Evolutionary conservation across 768 basidiomycete species (phyloP).

Genomic region (Asterophora lycoperdoides): DNA sequence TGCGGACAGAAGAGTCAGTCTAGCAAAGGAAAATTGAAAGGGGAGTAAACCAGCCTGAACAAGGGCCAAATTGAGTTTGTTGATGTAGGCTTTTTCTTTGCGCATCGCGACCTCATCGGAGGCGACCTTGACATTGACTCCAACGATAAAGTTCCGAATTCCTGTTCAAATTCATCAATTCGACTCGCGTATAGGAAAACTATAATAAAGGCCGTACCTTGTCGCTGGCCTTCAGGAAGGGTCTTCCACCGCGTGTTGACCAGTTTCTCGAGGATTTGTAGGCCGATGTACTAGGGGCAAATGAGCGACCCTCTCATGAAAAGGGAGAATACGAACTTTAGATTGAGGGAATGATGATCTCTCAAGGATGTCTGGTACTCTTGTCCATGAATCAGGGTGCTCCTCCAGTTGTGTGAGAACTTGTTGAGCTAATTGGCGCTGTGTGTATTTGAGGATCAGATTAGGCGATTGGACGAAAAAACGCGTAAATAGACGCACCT

Average conservation of each 20-base stretch:
- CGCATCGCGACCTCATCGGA: constrained; percentile 86
- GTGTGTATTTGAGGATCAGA: constrained; percentile 19
- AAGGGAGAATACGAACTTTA: constrained; percentile 48
- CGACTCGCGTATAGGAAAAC: neutral
- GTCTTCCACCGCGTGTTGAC: constrained; percentile 96
- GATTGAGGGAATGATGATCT: constrained; percentile 78
- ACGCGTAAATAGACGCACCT: constrained; percentile 48
- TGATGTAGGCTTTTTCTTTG: constrained; percentile 90
- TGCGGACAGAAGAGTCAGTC: constrained; percentile 29
- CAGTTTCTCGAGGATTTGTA: constrained; percentile 95
- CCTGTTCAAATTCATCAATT: constrained; percentile 39
- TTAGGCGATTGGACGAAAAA: constrained; percentile 17
- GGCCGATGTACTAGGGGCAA: constrained; percentile 75
- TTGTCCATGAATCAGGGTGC: constrained; percentile 93
- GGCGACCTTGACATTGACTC: constrained; percentile 87
- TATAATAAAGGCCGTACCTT: constrained; percentile 45
- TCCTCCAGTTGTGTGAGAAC: constrained; percentile 96
- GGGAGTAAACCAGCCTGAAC: constrained; percentile 64
- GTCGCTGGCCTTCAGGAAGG: constrained; percentile 88
- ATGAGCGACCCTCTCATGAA: constrained; percentile 1
- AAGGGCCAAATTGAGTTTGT: constrained; percentile 94
- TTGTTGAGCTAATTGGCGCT: constrained; percentile 96
- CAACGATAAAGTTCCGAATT: constrained; percentile 95
- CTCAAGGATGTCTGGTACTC: constrained; percentile 92
- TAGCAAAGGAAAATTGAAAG: constrained; percentile 4